Base-by-base conservation (phyloP, 441 rosid species). In the Populus hybrid region DNA sequence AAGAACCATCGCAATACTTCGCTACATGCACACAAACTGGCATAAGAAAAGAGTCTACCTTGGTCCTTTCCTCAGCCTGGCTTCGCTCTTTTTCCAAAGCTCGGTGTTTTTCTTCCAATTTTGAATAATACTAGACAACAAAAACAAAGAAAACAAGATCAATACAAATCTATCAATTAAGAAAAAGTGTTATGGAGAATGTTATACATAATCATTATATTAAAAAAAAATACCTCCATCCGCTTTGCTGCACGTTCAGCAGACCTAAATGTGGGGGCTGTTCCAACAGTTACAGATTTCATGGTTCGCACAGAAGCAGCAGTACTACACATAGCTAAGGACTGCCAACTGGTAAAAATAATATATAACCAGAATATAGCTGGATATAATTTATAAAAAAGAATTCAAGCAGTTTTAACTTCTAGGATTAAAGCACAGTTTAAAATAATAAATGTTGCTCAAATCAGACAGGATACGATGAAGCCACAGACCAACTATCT, bases 211-310 rank as follows among this genome's bases (percentile, higher is more conserved):
- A 50, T 12, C 67, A 40, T 76, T 76, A 59, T n/a, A 75, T 21
- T 20, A 81, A 74, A 71, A 2, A 36, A 77, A 70, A 20, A 63
- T 75, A 94, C 99, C 97, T 95, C 97, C 79, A 20, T 94, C 64
- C 99, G 92, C 83, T 87, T 95, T 81, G 91, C 98, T 16, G 95
- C 97, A 66, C 99, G 98, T 38, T 87, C 88, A 57, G 85, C 76
- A 73, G 93, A 89, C 82, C 78, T 91, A 85, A 96, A 96, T 36
- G 92, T 84, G 2, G 98, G 99, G 83, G 99, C 97, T 36, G 87
- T 76, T 78, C 96, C 99, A 76, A 91, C 76, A 36, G 98, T 94
- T 73, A 91, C 87, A 36, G 90, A 89, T 86, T 86, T 91, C 71
- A 84, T 82, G 26, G 93, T 88, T 80, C 96, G 86, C 77, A 87